Evolutionary conservation across 257 asterid species (phyloP).

Genomic region (Solanum habrochaites): DNA sequence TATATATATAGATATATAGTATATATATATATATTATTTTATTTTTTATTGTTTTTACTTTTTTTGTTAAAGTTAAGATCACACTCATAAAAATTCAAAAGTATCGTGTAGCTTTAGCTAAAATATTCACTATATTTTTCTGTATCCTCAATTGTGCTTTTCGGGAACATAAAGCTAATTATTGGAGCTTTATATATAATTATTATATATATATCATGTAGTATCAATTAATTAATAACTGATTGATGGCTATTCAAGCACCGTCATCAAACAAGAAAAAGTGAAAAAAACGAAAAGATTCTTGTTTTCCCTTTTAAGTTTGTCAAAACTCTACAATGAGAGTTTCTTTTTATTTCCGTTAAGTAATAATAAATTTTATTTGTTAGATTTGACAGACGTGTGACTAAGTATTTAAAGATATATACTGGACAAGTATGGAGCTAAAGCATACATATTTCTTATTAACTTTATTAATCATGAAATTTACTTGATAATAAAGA

Average conservation of each 20-base stretch:
- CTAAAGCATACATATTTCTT: background rate
- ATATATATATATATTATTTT: no score
- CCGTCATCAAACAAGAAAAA: background rate
- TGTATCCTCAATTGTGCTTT: background rate
- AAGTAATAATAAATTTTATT: no score
- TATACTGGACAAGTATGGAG: background rate
- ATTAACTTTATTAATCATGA: background rate
- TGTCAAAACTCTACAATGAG: background rate
- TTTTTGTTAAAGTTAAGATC: background rate
- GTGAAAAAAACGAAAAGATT: background rate
- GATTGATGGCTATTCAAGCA: background rate
- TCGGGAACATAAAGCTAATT: background rate
- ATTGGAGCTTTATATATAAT: background rate
- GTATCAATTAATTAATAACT: background rate
- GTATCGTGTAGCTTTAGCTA: background rate
- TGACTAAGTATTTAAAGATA: background rate
- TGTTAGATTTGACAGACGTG: background rate
- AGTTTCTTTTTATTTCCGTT: no score
- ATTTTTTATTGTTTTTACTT: no score
- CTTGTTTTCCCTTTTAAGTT: background rate
- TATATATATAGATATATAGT: no score
- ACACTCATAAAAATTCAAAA: background rate
- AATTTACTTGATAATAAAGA: no score
- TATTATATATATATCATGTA: background rate
- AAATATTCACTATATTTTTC: background rate